Conservation (phyloP, 2,329 filamentous ascomycete species). For the Davidsoniella neocaledoniae region DNA sequence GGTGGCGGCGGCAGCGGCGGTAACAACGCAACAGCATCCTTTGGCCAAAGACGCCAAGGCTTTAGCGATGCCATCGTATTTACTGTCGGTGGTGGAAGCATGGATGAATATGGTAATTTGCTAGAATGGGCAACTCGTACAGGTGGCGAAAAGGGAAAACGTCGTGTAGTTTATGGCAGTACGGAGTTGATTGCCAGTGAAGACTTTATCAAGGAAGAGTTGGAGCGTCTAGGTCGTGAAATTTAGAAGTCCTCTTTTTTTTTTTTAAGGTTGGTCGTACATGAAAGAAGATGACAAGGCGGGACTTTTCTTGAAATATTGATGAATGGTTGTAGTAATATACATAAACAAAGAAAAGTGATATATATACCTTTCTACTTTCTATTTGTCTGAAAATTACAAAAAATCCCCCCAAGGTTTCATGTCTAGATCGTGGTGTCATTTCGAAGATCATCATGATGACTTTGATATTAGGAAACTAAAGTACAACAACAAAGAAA, state of each 20-base stretch:
- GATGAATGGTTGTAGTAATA: too few species aligned
- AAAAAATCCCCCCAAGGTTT: too few species aligned
- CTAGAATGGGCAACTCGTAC: slow-evolving; percentile 88
- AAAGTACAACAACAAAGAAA: too few species aligned
- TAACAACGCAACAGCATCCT: slow-evolving; percentile 60
- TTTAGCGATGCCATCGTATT: slow-evolving; percentile 90
- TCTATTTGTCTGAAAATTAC: too few species aligned
- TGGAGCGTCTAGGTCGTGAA: slow-evolving; percentile 46
- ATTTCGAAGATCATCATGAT: too few species aligned
- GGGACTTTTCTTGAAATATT: too few species aligned
- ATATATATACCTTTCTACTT: too few species aligned
- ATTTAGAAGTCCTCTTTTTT: slow-evolving; percentile 16
- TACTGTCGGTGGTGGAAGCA: slow-evolving; percentile 85
- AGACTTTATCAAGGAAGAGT: slow-evolving; percentile 47
- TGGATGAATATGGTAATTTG: slow-evolving; percentile 97
- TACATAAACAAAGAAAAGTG: too few species aligned
- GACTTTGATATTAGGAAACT: too few species aligned
- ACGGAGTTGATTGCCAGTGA: slow-evolving; percentile 62
- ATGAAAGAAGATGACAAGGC: too few species aligned
- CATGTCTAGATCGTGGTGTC: too few species aligned
- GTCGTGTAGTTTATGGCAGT: slow-evolving; percentile 84
- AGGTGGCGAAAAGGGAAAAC: slow-evolving; percentile 42
- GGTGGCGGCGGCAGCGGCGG: slow-evolving; percentile 30
- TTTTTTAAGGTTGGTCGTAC: too few species aligned
- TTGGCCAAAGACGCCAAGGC: slow-evolving; percentile 77